Percentiles rank a stretch among this genome's conserved stretches.
Conservation (phyloP, 1,284 basidiomycete species). For the Meripilus lineatus region DNA sequence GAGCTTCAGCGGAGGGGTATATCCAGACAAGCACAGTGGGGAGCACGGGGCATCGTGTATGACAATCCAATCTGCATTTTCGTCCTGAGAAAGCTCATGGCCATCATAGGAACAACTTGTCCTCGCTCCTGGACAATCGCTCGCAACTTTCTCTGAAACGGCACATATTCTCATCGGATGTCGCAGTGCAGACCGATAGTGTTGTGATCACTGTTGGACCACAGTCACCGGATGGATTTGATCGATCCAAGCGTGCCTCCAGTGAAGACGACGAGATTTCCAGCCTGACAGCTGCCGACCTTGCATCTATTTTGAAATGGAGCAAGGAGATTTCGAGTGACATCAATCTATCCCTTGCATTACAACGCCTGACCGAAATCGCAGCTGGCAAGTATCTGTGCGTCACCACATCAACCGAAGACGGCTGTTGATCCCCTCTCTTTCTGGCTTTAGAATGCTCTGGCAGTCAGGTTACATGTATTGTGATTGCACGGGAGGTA, state of each 20-base stretch:
- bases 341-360: conserved; percentile 56
- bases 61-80: conserved; percentile 18
- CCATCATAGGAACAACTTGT: conserved; percentile 44
- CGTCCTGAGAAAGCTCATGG: conserved; percentile 5
- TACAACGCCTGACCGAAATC: conserved; percentile 66
- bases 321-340: conserved; percentile 70
- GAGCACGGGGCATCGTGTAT: conserved; percentile 65
- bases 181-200: conserved; percentile 58
- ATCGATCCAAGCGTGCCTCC: conserved; percentile 25
- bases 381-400: conserved; percentile 42
- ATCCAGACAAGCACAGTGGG: conserved; percentile 62
- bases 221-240: conserved; percentile 27
- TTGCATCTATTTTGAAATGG: conserved; percentile 63
- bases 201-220: conserved; percentile 32
- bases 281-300: conserved; percentile 48
- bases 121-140: conserved; percentile 38
- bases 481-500: conserved; percentile 61
- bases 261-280: conserved; percentile 47
- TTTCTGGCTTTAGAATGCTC: conserved; percentile 51
- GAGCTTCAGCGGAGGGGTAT: conserved; percentile 65
- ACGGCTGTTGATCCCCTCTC: too few relatives aligned
- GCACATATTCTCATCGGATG: conserved; percentile 51
- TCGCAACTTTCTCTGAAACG: conserved; percentile 45
- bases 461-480: conserved; percentile 60
- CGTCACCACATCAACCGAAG: background rate